These are phyloP conservation scores for Salix dunnii DNA, from an alignment of 345 rosid genomes.

Conservation along the genomic window DNA sequence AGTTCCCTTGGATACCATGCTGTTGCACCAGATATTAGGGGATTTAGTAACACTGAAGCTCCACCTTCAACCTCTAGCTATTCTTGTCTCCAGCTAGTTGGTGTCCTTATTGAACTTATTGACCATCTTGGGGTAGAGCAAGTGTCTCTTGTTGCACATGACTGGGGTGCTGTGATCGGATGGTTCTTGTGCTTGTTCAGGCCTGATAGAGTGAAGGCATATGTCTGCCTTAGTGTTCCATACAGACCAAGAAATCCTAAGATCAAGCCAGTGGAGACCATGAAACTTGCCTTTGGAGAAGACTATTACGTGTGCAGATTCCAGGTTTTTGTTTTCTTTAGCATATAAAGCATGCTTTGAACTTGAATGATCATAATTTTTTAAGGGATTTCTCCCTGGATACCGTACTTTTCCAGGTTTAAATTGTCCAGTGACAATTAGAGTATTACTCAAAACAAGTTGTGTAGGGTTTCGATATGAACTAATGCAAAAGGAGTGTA, in stretches of 20 bases:
- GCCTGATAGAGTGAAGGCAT: slow-evolving; percentile 66
- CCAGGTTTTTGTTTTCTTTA: slow-evolving; percentile 43
- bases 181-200: slow-evolving; percentile 73
- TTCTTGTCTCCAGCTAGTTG: slow-evolving; percentile 53
- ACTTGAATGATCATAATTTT: neutral
- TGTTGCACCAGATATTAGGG: slow-evolving; percentile 79
- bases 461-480: neutral
- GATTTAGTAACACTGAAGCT: slow-evolving; percentile 64
- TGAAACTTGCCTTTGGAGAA: slow-evolving; percentile 60
- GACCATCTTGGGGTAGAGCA: slow-evolving; percentile 52
- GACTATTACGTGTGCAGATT: slow-evolving; percentile 86
- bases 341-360: neutral
- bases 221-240: slow-evolving; percentile 59
- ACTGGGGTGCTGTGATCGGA: slow-evolving; percentile 74
- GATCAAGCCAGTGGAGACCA: slow-evolving; percentile 47
- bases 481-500: neutral
- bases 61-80: slow-evolving; percentile 47
- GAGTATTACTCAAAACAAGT: neutral
- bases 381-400: neutral
- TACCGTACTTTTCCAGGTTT: too few relatives aligned
- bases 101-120: slow-evolving; percentile 55
- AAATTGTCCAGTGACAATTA: too few relatives aligned
- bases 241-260: slow-evolving; percentile 60
- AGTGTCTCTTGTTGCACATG: slow-evolving; percentile 70
- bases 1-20: slow-evolving; percentile 59